These are phyloP conservation scores for Sclerotinia spermophila DNA, from an alignment of 2,329 filamentous ascomycete genomes.

Conservation along the genomic window DNA sequence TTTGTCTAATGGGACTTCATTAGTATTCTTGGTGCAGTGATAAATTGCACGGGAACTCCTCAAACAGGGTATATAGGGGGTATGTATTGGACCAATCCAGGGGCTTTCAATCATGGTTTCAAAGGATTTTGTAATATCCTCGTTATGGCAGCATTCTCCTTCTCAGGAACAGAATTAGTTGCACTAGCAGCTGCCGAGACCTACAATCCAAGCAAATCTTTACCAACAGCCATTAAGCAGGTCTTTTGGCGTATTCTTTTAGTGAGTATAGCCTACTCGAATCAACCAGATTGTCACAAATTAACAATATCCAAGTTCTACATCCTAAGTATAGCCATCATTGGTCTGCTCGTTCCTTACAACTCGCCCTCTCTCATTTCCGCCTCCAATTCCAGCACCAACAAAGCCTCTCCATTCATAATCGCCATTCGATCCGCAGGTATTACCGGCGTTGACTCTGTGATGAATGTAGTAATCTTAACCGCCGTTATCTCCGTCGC, in stretches of 20 bases:
- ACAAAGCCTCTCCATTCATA: constrained; percentile 83
- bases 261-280: constrained; percentile 54
- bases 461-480: constrained; percentile 93
- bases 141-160: constrained; percentile 72
- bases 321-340: constrained; percentile 73
- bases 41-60: constrained; percentile 79
- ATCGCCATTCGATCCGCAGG: constrained; percentile 85
- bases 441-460: constrained; percentile 73
- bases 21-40: constrained; percentile 78
- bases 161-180: constrained; percentile 73
- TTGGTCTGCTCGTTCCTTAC: constrained; percentile 80
- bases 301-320: constrained; percentile 62
- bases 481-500: constrained; percentile 87
- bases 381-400: constrained; percentile 53
- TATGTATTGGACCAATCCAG: constrained; percentile 71
- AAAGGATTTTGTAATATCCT: constrained; percentile 76
- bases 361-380: constrained; percentile 60
- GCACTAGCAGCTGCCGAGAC: constrained; percentile 76
- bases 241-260: constrained; percentile 95
- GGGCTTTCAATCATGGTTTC: constrained; percentile 78
- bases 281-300: constrained; percentile 15
- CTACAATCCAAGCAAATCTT: constrained; percentile 72
- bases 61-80: constrained; percentile 76
- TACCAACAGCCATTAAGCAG: constrained; percentile 86
- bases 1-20: constrained; percentile 22